Base-by-base conservation (phyloP, 2,329 filamentous ascomycete species). In the Calycina herbarum region DNA sequence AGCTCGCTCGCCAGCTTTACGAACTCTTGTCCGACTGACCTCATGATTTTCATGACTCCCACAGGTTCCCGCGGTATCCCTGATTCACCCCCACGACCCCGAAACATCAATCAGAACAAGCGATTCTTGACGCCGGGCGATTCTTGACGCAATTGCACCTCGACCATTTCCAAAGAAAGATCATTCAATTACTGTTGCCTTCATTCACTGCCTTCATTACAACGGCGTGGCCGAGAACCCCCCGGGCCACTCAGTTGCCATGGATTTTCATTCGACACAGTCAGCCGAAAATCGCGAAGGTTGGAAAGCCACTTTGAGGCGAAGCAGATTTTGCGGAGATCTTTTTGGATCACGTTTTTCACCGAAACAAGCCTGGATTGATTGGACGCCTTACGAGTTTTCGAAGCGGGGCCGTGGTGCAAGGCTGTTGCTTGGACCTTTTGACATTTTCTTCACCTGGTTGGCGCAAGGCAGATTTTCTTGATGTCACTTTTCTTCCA, bases 301-400 rank as follows among this genome's bases (percentile, higher is more conserved):
- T 20, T 48, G 42, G 42, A 63, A 63, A 69, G 65, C 67, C 66
- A 68, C 67, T 67, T 54, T 40, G 67, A 65, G 68, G 68, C 69
- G 63, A 59, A 68, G 68, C 59, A 57, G 29, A 31, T 17, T 61
- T 42, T 38, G 33, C 57, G 33, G 27, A 31, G 59, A 45, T 29
- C 33, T 40, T 11, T 60, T 11, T 60, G 35, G 65, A 62, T 68
- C 67, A 70, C 62, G 67, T 67, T 67, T 45, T 29, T 60, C 24
- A 10, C 35, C 35, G 58, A 29, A 24, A 33, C 56, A 31, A 35
- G 2, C 11, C 4, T 17, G 45, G 4, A 13, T 17, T 61, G 31
- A 71, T 72, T 69, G 69, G 70, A 17, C 66, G 69, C 67, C 68
- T 69, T 72, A 72, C 70, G 70, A 70, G 42, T 54, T 59, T 48